Base-by-base conservation (phyloP, 2,329 filamentous ascomycete species). In the Chaetomiaceae sp. region DNA sequence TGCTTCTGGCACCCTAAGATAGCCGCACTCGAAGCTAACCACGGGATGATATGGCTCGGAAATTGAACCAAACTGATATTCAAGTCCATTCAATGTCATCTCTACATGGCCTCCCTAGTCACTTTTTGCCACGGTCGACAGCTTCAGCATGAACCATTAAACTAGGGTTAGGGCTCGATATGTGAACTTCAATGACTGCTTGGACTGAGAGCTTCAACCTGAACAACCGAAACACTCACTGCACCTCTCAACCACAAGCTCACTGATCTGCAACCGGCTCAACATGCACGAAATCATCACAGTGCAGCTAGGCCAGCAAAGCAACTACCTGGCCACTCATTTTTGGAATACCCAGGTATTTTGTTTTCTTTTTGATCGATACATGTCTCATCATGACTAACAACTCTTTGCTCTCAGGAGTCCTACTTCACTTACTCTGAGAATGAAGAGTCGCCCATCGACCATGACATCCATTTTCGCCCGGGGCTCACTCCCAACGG, bases 251-350 rank as follows among this genome's bases (percentile, higher is more conserved):
- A n/a, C n/a, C n/a, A n/a, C n/a, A n/a, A n/a, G n/a, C n/a, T n/a
- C n/a, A n/a, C n/a, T n/a, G n/a, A n/a, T n/a, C n/a, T 5, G 22
- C 18, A 34, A 10, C 9, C 9, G 2, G 4, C 34, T 27, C 34
- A 53, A 42, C 36, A 97, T 98, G 93, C 88, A 90, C 68, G 93
- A 98, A 68, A 88, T 97, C 51, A 75, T 98, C 51, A 96, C 91
- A 0, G 73, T 98, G 37, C 93, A 98, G 73, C 81, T 97, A 50
- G 93, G 93, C 35, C 85, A 95, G 63, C 83, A 86, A 62, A 90
- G 86, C 64, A 98, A 98, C 66, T 95, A 96, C 60, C 71, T 94
- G 18, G 90, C 86, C 24, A 94, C 90, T 0, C 93, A 98, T 70
- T 98, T 96, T 66, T 98, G 93, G 93, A 98, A 98, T 60, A 75